phyloP scores from a whole-genome alignment of 306 rosid genomes.

The Amphicarpaea edgeworthii region DNA sequence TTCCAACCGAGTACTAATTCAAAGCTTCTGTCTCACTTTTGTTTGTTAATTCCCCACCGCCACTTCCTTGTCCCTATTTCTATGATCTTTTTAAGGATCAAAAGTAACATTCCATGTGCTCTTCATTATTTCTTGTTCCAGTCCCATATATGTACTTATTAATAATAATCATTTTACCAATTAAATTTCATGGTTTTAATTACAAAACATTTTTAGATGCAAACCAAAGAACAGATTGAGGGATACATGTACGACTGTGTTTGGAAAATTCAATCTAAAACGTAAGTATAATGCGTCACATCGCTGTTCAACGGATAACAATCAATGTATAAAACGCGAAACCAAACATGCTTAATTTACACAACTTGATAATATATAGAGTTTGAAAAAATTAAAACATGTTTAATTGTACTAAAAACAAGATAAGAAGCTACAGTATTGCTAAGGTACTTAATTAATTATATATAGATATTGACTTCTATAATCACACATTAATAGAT shows the following conservation, averaged over 20 bases:
- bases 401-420: slow-evolving; percentile 32
- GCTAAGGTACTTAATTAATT: not conserved
- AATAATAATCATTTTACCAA: no score
- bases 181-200: not conserved
- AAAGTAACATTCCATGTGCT: slow-evolving; percentile 40
- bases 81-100: not conserved
- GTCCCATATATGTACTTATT: not conserved
- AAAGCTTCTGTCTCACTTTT: slow-evolving; percentile 48
- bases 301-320: not conserved
- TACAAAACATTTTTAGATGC: not conserved
- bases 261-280: not conserved
- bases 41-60: slow-evolving; percentile 45
- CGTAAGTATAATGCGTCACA: not conserved
- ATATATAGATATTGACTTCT: slow-evolving; percentile 39
- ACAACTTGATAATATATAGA: slow-evolving; percentile 16
- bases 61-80: slow-evolving; percentile 32
- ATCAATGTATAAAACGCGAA: not conserved
- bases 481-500: slow-evolving; percentile 43
- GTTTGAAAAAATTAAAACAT: not conserved
- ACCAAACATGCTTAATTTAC: not conserved
- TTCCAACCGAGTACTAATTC: slow-evolving; percentile 45
- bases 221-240: not conserved
- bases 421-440: slow-evolving; percentile 15
- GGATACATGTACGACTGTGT: not conserved
- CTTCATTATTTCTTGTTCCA: not conserved